phyloP scores from a whole-genome alignment of 2,329 filamentous ascomycete genomes.

The Reticulascus tulasneorum region DNA sequence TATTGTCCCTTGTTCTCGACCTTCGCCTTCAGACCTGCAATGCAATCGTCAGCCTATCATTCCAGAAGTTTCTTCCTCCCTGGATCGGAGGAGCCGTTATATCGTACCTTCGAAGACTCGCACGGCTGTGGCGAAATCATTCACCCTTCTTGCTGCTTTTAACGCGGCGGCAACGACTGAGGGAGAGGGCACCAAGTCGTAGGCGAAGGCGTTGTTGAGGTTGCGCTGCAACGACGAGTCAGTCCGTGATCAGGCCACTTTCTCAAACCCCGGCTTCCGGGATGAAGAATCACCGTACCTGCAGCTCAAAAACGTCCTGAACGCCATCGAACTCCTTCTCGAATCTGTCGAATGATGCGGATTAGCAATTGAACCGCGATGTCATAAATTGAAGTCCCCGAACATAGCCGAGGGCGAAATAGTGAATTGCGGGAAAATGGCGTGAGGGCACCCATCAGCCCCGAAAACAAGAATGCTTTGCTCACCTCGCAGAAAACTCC shows the following conservation, averaged over 20 bases:
- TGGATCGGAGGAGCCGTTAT: constrained; percentile 5
- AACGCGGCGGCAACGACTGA: constrained; percentile 88
- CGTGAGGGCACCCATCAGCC: not conserved
- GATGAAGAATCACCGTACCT: constrained; percentile 61
- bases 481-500: constrained; percentile 96
- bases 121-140: constrained; percentile 97
- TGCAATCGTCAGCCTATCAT: not conserved
- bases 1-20: constrained; percentile 98
- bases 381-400: no score
- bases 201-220: constrained; percentile 99
- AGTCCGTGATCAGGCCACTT: constrained; percentile 17
- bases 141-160: constrained; percentile 90
- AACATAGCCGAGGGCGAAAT: not conserved
- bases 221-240: constrained; percentile 57
- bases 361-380: constrained; percentile 1
- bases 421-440: not conserved
- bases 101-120: constrained; percentile 93
- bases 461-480: constrained; percentile 6
- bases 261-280: constrained; percentile 8
- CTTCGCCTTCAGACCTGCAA: constrained; percentile 91
- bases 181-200: constrained; percentile 96
- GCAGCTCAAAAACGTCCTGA: constrained; percentile 98
- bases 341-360: constrained; percentile 60
- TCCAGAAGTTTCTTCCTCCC: not conserved
- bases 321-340: constrained; percentile 99